phyloP scores from a whole-genome alignment of 139 green algal genomes.

The Volvox reticuliferus region DNA sequence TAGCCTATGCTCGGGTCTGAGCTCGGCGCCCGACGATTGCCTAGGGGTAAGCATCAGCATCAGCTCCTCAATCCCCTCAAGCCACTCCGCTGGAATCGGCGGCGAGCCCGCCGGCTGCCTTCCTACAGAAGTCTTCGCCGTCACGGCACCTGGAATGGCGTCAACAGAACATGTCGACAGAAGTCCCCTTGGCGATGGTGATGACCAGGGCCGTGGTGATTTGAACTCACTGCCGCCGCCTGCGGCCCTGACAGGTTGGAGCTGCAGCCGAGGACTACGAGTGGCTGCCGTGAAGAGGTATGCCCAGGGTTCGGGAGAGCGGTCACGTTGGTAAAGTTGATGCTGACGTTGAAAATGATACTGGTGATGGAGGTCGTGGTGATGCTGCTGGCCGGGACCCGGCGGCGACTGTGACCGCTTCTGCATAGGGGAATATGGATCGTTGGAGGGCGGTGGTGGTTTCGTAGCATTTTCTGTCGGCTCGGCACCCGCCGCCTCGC shows the following conservation, averaged over 20 bases:
- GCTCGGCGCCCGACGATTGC: not conserved
- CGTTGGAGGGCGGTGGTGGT: not conserved
- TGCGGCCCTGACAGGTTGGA: not conserved
- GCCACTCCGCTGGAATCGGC: conserved; percentile 11
- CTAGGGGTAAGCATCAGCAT: not conserved
- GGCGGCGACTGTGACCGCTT: not conserved
- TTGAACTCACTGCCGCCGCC: not conserved
- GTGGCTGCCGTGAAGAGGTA: not conserved
- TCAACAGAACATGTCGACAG: too few relatives aligned
- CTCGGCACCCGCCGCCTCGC: too few relatives aligned
- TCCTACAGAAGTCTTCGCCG: too few relatives aligned
- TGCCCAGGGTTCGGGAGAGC: not conserved
- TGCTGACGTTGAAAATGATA: not conserved
- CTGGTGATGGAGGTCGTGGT: not conserved
- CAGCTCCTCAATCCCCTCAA: conserved; percentile 8
- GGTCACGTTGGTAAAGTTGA: not conserved
- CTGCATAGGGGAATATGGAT: too few relatives aligned
- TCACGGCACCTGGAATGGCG: too few relatives aligned
- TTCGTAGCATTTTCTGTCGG: too few relatives aligned
- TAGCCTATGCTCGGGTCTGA: too few relatives aligned
- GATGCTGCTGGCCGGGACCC: not conserved
- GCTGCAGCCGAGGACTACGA: not conserved
- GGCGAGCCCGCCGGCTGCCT: not conserved
- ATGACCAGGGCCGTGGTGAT: not conserved
- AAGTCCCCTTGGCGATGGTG: not conserved